These are phyloP conservation scores for Thielaviopsis musarum DNA, from an alignment of 2,329 filamentous ascomycete genomes.

Conservation along the genomic window DNA sequence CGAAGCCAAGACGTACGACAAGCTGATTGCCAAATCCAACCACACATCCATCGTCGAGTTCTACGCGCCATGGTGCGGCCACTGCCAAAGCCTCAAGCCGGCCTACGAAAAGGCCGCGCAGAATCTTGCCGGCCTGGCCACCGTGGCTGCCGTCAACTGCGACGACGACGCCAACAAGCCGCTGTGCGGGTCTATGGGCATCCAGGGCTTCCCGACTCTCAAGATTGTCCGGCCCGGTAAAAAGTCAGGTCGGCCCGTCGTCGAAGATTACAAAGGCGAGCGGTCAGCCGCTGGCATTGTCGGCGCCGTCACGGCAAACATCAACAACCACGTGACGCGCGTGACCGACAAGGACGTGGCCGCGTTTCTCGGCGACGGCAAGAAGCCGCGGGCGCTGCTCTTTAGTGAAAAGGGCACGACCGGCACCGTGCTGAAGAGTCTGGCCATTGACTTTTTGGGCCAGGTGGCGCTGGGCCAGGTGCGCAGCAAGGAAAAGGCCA, in stretches of 20 bases:
- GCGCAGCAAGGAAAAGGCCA: slow-evolving; percentile 58
- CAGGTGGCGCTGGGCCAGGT: slow-evolving; percentile 68
- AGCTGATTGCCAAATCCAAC: slow-evolving; percentile 73
- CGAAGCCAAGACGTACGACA: slow-evolving; percentile 61
- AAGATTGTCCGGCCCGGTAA: slow-evolving; percentile 82
- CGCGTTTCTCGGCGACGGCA: slow-evolving; percentile 49
- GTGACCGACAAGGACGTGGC: slow-evolving; percentile 67
- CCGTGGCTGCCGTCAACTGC: slow-evolving; percentile 88
- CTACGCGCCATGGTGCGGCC: slow-evolving; percentile 95
- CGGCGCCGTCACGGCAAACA: slow-evolving; percentile 68
- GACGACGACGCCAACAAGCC: slow-evolving; percentile 86
- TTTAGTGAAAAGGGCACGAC: slow-evolving; percentile 90
- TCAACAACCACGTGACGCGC: slow-evolving; percentile 78
- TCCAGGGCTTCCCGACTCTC: slow-evolving; percentile 88
- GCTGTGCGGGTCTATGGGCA: slow-evolving; percentile 68
- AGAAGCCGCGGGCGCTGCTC: slow-evolving; percentile 67
- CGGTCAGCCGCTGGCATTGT: slow-evolving; percentile 76
- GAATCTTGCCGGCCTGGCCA: slow-evolving; percentile 77
- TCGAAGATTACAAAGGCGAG: slow-evolving; percentile 82
- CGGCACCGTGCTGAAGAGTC: slow-evolving; percentile 61
- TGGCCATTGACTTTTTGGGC: slow-evolving; percentile 83
- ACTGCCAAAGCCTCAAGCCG: slow-evolving; percentile 90
- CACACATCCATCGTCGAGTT: slow-evolving; percentile 75
- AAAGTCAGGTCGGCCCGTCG: slow-evolving; percentile 54
- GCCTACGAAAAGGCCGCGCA: slow-evolving; percentile 89